Conservation (phyloP, 2,329 filamentous ascomycete genomes). For the Cladosporium phlei region DNA sequence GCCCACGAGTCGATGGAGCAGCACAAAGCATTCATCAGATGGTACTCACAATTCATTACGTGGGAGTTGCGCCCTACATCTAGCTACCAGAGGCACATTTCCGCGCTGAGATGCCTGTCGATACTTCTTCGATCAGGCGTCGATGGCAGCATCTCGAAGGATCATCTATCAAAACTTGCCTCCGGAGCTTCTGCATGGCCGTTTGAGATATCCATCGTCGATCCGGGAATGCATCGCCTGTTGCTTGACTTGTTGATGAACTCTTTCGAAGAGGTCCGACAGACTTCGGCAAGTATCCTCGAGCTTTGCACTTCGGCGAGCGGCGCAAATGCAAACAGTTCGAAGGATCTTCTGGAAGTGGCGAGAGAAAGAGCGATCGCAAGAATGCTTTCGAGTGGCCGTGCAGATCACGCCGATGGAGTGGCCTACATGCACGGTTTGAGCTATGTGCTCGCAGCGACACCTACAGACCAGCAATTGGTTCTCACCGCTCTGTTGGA, state of each 20-base stretch:
- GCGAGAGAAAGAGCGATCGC: conserved; percentile 40
- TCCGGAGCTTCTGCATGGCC: conserved; percentile 48
- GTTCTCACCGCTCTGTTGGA: conserved; percentile 26
- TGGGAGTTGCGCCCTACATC: conserved; percentile 72
- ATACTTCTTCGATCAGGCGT: conserved; percentile 65
- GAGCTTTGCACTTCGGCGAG: neutral
- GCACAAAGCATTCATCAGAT: conserved; percentile 56
- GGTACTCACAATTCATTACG: conserved; percentile 69
- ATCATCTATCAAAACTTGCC: conserved; percentile 44
- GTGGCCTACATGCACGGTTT: conserved; percentile 73
- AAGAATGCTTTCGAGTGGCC: conserved; percentile 64
- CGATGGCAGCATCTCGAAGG: conserved; percentile 45
- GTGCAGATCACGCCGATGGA: conserved; percentile 89
- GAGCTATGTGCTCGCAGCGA: conserved; percentile 47
- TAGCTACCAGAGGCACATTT: conserved; percentile 86
- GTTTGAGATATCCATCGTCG: conserved; percentile 44
- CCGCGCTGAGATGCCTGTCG: conserved; percentile 65
- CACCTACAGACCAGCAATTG: neutral
- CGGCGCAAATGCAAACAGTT: neutral
- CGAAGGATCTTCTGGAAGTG: neutral
- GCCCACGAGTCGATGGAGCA: neutral
- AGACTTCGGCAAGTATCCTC: conserved; percentile 40
- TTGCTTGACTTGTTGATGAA: conserved; percentile 79
- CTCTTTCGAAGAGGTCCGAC: conserved; percentile 87
- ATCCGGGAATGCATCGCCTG: conserved; percentile 48